Evolutionary conservation across 768 basidiomycete genomes (phyloP), one percentile per base, ranked within the genome.

Genomic region (Russula earlei): DNA sequence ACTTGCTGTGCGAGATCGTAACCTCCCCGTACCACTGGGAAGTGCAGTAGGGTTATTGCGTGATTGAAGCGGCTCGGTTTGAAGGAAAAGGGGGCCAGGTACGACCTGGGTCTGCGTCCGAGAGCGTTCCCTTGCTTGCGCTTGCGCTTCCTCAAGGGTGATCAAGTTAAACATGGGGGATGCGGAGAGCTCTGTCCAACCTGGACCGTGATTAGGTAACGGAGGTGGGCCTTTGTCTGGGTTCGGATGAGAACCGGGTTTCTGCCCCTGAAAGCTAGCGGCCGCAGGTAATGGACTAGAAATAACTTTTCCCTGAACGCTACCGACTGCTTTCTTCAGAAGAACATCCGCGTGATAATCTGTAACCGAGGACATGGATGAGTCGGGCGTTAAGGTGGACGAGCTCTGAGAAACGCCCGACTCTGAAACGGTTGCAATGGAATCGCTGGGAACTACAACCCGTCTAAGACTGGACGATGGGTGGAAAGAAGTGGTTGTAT

Each of bases 111-210:
- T 77, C n/a, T 69, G 70, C 62, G 74, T 78, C 49, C 84, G 79
- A 43, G 78, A 72, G 48, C 84, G 80, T 65, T 84, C 76, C 53
- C 74, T 69, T 3, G 68, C 71, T 54, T 71, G 80, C 12, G 82
- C 85, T 62, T 87, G 80, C 3, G 87, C 87, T 70, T 91, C 85
- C 64, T 89, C 84, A 51, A 90, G 73, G 5, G 85, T 79, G 48
- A 90, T 89, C 37, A 91, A 76, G 29, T 78, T 73, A 59, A 88
- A 82, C 15, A 78, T 70, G 20, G 81, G 75, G 12, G 77, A 69
- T 8, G 69, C 64, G 56, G 52, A 62, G 62, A 59, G 74, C 50
- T 82, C 81, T 40, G 68, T 70, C 79, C 81, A 82, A 11, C 75
- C 78, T 25, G 71, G 64, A 42, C 49, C 42, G 62, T 70, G 49